Conservation (phyloP, 139 green algal genomes). For the Picochlorum sp. region DNA sequence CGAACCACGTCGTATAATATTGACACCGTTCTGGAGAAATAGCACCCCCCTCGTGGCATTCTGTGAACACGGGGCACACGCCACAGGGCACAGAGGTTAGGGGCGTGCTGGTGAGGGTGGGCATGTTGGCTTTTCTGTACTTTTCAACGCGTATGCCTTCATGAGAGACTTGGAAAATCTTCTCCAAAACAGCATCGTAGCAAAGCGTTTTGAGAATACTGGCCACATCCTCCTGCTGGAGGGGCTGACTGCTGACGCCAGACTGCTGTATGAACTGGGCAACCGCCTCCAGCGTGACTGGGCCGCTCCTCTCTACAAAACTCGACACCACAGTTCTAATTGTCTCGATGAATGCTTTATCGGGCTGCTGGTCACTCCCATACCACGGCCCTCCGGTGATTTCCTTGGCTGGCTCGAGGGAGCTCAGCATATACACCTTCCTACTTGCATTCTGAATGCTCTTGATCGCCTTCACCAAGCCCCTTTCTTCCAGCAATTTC, state of each 20-base stretch:
- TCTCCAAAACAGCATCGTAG: slow-evolving; percentile 62
- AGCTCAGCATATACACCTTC: slow-evolving; percentile 84
- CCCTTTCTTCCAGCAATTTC: slow-evolving; percentile 72
- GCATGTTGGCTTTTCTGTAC: slow-evolving; percentile 24
- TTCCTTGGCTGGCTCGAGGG: slow-evolving; percentile 82
- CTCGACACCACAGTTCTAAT: slow-evolving; percentile 24
- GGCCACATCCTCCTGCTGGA: slow-evolving; percentile 61
- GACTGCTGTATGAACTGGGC: not conserved
- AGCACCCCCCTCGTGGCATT: slow-evolving; percentile 63
- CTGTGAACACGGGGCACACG: slow-evolving; percentile 71
- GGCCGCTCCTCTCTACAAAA: not conserved
- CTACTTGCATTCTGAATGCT: slow-evolving; percentile 27
- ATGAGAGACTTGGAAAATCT: slow-evolving; percentile 21
- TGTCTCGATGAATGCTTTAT: slow-evolving; percentile 76
- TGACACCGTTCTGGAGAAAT: slow-evolving; percentile 73
- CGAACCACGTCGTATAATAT: slow-evolving; percentile 25
- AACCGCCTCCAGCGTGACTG: not conserved
- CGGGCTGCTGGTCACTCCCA: slow-evolving; percentile 59
- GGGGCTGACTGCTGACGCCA: slow-evolving; percentile 35
- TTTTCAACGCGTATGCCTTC: slow-evolving; percentile 26
- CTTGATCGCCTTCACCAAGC: slow-evolving; percentile 73
- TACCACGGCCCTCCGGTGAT: slow-evolving; percentile 96
- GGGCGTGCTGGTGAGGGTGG: slow-evolving; percentile 11
- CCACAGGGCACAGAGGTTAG: slow-evolving; percentile 64
- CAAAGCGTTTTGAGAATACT: slow-evolving; percentile 64